phyloP scores from a whole-genome alignment of 768 basidiomycete species.

The Mycena pura region DNA sequence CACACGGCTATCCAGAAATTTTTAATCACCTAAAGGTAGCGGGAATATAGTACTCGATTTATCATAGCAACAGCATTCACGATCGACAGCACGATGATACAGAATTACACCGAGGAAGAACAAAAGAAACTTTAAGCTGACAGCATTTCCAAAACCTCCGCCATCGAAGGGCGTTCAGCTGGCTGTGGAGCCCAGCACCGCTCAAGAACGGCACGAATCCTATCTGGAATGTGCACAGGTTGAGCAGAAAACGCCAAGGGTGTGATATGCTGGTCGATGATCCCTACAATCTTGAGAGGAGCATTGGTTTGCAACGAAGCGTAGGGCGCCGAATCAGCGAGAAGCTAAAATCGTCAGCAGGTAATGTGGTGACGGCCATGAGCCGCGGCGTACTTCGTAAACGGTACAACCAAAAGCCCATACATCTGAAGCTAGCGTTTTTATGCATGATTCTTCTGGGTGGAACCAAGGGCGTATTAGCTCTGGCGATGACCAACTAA shows the following conservation, averaged over 20 bases:
- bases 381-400: constrained; percentile 1
- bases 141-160: neutral
- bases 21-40: too few species aligned
- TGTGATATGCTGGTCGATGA: neutral
- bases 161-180: constrained; percentile 1
- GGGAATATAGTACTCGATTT: too few species aligned
- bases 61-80: neutral
- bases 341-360: constrained; percentile 6
- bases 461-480: constrained; percentile 1
- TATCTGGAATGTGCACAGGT: neutral
- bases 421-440: constrained; percentile 1
- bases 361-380: neutral
- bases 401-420: constrained; percentile 2
- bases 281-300: neutral
- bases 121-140: neutral
- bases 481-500: constrained; percentile 1
- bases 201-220: neutral
- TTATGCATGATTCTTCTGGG: neutral
- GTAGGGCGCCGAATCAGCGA: neutral
- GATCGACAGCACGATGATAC: neutral
- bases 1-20: too few species aligned
- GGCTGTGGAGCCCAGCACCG: constrained; percentile 2
- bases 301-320: neutral
- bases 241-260: constrained; percentile 3
- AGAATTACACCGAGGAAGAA: neutral